Conservation (phyloP, 768 basidiomycete genomes). For the Suillus alpinus region DNA sequence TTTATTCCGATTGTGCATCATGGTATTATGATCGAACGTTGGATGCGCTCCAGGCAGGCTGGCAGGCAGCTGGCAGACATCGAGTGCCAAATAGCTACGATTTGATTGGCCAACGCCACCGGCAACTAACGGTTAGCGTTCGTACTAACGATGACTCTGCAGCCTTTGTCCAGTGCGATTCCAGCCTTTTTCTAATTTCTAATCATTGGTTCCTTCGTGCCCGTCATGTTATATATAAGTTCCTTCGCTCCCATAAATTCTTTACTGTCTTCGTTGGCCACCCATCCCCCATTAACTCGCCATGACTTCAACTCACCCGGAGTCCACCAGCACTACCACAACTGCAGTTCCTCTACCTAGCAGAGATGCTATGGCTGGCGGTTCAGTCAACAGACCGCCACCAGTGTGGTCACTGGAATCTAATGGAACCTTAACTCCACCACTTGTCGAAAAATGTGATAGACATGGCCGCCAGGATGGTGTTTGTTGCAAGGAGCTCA, state of each 20-base stretch:
- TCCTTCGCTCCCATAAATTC: not conserved
- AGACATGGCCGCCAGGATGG: constrained; percentile 53
- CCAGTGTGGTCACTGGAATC: constrained; percentile 68
- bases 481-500: constrained; percentile 88
- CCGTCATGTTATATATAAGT: not conserved
- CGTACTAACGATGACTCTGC: not conserved
- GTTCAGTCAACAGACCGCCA: constrained; percentile 34
- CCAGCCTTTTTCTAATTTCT: not conserved
- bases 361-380: constrained; percentile 5
- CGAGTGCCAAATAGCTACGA: not conserved
- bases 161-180: not conserved
- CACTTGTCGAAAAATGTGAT: constrained; percentile 58
- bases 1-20: not conserved
- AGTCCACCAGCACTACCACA: not conserved
- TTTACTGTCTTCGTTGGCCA: not conserved
- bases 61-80: not conserved
- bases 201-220: not conserved
- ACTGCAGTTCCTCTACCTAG: constrained; percentile 20
- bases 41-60: not conserved
- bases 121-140: not conserved
- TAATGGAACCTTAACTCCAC: constrained; percentile 35
- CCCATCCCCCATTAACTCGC: not conserved
- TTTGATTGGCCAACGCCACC: not conserved
- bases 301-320: not conserved
- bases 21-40: not conserved